Base-by-base conservation (phyloP, 2,329 filamentous ascomycete genomes). In the Lasiodiplodia citricola region DNA sequence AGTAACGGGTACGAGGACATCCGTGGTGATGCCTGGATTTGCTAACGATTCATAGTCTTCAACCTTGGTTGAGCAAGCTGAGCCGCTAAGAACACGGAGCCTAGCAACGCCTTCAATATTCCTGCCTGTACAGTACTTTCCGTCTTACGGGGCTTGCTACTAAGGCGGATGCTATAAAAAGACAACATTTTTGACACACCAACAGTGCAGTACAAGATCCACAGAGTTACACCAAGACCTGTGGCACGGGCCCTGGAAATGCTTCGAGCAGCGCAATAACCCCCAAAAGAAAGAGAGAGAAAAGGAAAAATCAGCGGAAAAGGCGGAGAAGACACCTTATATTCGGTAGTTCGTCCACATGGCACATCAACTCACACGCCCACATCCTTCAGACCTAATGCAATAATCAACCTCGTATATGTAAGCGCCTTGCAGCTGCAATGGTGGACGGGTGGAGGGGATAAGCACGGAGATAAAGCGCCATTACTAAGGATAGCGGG, bases 401-500 rank as follows among this genome's bases (percentile, higher is more conserved):
- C 44, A 47, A 56, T 11, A 31, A 28, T 28, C 28, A 3, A 25
- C 52, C 21, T n/a, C 21, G 28, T 13, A 18, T 10, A 18, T 25
- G 28, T 28, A 52, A 37, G 28, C 11, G 44, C 60, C 18, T n/a
- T 21, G 18, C 31, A 35, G 31, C 23, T 52, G 28, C 60, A 51
- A 25, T 28, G 14, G 21, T 51, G 51, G 51, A 16, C 63, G 63
- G 50, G 51, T 66, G 51, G 63, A 37, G 63, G 63, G 63, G 63
- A 31, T 66, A 55, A 47, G 51, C 28, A 14, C 47, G 60, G 60
- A 52, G 60, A 52, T 64, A 64, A n/a, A 3, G 5, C 10, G 28
- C 2, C 35, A 66, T 66, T 66, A 47, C 28, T 64, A 52, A 64
- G 60, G 60, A 1, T 38, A 38, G 60, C 47, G 60, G 60, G 60